Base-by-base conservation (phyloP, 177 flowering plant species). In the Vitis hybrid region DNA sequence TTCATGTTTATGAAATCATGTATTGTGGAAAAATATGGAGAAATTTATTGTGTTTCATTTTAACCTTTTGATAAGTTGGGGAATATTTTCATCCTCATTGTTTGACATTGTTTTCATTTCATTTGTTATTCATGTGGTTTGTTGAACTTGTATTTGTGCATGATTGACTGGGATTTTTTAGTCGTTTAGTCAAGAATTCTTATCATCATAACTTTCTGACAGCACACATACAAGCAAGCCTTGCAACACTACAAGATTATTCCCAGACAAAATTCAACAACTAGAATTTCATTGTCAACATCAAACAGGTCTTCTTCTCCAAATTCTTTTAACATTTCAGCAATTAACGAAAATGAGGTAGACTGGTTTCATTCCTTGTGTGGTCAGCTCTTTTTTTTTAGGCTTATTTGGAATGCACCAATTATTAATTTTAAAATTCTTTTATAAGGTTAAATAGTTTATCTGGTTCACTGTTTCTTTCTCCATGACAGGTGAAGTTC, bases 271-370 rank as follows among this genome's bases (percentile, higher is more conserved):
- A 86, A 16, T 72, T 70, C 86, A 29, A 67, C 82, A 18, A 58
- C 80, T 58, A 88, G 98, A 76, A 89, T 85, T 79, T 84, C 93
- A n/a, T 75, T 91, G 70, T 72, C 93, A 29, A 39, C 80, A 70
- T 83, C 89, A 51, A 89, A 77, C 73, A 81, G 98, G 79, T 86
- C 98, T 12, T 90, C 99, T 67, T 93, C 98, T 82, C 97, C 97
- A 70, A 89, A 77, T 82, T 90, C 92, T 62, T 77, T 74, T 22
- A 88, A 81, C 66, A 56, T 81, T 71, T 80, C 91, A 58, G 84
- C 85, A 52, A 81, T 95, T 72, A 95, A 88, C 79, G 99, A 95
- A 76, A 85, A 86, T 76, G 99, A 95, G 99, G 98, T 91, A 79
- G 72, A 29, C 72, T 55, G 31, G 14, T 52, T 65, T 51, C 14